Percentiles rank a stretch among this genome's conserved stretches.
Evolutionary conservation across 164 flowering plant species (phyloP).

Genomic region (Houttuynia cordata): DNA sequence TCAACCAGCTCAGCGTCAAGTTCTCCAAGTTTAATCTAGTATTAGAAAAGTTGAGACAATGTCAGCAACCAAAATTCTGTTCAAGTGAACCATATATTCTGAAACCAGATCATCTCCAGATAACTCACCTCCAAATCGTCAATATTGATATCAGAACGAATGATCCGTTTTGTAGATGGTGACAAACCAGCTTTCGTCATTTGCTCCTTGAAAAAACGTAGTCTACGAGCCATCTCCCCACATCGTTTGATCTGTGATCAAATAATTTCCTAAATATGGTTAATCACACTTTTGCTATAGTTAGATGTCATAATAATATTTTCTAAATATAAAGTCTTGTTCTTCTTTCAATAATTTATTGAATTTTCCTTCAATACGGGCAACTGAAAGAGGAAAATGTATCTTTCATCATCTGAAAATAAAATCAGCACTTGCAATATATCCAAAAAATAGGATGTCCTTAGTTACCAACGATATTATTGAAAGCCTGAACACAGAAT

Average conservation of each 20-base stretch:
- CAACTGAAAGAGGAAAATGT: too few relatives aligned
- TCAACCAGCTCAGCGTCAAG: conserved; percentile 90
- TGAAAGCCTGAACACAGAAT: too few relatives aligned
- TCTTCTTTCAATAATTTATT: too few relatives aligned
- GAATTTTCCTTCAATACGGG: too few relatives aligned
- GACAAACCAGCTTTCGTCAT: conserved; percentile 60
- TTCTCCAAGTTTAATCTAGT: conserved; percentile 86
- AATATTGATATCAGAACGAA: conserved; percentile 30
- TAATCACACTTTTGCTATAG: too few relatives aligned
- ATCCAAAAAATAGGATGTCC: too few relatives aligned
- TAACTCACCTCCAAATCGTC: conserved; percentile 57
- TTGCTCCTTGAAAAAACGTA: conserved; percentile 66
- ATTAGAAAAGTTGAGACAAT: neutral
- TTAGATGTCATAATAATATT: neutral
- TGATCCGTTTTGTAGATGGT: conserved; percentile 24
- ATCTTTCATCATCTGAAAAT: too few relatives aligned
- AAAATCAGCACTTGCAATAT: too few relatives aligned
- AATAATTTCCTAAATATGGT: neutral
- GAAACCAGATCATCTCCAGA: neutral
- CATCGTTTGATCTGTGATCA: conserved; percentile 61
- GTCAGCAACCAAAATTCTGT: neutral
- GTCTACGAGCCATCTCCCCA: conserved; percentile 81
- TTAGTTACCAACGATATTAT: too few relatives aligned
- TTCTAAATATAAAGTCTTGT: too few relatives aligned
- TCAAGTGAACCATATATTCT: neutral